A percentile compares a stretch with the other conserved stretches of the same genome.
These are phyloP conservation scores for Polyplosphaeria fusca DNA, from an alignment of 495 filamentous ascomycete genomes.

Conservation along the genomic window DNA sequence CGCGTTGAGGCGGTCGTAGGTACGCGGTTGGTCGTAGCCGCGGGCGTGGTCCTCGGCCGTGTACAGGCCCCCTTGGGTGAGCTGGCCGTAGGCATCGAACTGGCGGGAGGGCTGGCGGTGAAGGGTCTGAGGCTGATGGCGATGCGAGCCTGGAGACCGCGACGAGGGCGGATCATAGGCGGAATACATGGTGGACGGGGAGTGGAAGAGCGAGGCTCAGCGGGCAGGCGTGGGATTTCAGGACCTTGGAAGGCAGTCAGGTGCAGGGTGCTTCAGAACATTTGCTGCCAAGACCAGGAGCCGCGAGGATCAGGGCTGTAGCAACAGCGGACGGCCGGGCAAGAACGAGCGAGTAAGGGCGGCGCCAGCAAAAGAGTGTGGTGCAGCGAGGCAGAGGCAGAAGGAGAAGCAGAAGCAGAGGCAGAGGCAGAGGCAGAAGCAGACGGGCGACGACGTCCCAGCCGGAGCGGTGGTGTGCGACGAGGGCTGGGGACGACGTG, in stretches of 20 bases:
- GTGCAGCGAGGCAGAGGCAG: not conserved
- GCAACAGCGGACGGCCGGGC: too few relatives aligned
- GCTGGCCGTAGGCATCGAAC: constrained; percentile 50
- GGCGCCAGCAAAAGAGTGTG: not conserved
- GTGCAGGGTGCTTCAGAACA: constrained; percentile 16
- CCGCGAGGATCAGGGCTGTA: constrained; percentile 10
- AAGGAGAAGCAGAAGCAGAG: not conserved
- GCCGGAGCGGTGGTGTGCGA: too few relatives aligned
- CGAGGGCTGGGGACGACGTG: too few relatives aligned
- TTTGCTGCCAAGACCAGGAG: constrained; percentile 22
- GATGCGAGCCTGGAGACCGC: constrained; percentile 60
- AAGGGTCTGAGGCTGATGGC: constrained; percentile 62
- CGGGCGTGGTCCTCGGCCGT: constrained; percentile 33
- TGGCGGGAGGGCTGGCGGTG: constrained; percentile 66
- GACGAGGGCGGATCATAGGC: constrained; percentile 54
- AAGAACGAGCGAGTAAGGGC: constrained; percentile 2
- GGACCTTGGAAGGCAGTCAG: constrained; percentile 1
- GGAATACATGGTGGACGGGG: constrained; percentile 47
- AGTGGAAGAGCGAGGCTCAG: not conserved
- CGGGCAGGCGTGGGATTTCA: not conserved
- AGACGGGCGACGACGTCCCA: not conserved
- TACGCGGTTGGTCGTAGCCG: constrained; percentile 28
- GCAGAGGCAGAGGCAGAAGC: not conserved
- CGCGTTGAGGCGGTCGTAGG: constrained; percentile 32
- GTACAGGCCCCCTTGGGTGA: constrained; percentile 30